These are phyloP conservation scores for Thymus quinquecostatus DNA, from an alignment of 257 asterid genomes.

Conservation along the genomic window DNA sequence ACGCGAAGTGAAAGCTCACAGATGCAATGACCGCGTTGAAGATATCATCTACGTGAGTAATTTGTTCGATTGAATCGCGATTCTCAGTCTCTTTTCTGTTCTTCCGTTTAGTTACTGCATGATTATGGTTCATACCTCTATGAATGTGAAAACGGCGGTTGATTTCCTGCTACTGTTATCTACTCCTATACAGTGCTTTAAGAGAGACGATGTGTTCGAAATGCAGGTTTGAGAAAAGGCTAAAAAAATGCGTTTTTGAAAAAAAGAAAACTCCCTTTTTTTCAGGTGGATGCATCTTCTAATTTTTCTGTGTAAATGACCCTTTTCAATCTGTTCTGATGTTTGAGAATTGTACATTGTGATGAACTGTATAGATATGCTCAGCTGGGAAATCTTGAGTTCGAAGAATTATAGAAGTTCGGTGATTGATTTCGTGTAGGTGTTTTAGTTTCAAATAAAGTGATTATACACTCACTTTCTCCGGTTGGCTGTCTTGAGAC, in stretches of 20 bases:
- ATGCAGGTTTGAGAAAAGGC: not conserved
- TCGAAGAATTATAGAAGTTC: not conserved
- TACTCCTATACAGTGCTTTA: not conserved
- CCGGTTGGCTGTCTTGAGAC: not conserved
- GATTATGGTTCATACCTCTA: not conserved
- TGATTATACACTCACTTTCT: not conserved
- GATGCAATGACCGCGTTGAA: conserved; percentile 98
- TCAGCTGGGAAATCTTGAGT: not conserved
- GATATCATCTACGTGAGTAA: conserved; percentile 75
- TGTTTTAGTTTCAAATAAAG: not conserved
- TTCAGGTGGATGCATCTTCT: not conserved
- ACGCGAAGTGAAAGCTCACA: conserved; percentile 74
- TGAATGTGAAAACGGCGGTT: conserved; percentile 11
- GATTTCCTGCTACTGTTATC: conserved; percentile 8
- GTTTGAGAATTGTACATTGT: conserved; percentile 5
- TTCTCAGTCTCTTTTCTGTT: conserved; percentile 1
- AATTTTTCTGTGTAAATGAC: not conserved
- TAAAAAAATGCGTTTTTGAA: not conserved
- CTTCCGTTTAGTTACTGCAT: not conserved
- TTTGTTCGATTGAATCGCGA: not conserved
- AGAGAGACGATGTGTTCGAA: not conserved
- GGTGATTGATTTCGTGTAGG: too few relatives aligned
- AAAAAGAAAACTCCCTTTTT: too few relatives aligned
- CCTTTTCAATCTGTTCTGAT: conserved; percentile 7
- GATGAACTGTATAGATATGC: not conserved